Evolutionary conservation across 495 filamentous ascomycete genomes (phyloP), one percentile per base, ranked within the genome.

Genomic region (Xylaria bambusicola): DNA sequence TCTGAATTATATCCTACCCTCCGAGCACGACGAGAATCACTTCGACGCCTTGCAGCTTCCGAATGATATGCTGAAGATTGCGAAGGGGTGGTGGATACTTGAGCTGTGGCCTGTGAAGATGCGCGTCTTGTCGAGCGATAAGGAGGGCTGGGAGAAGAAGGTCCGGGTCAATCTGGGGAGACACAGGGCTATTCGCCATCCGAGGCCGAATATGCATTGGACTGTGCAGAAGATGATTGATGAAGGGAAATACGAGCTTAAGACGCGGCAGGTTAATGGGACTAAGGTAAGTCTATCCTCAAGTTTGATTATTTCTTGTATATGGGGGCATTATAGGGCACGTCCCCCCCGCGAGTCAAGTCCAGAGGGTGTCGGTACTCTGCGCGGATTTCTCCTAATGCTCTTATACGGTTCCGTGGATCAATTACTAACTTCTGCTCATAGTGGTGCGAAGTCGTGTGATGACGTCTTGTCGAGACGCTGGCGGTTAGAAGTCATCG

Each of bases 81-180:
- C 68, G 0, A 69, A 66, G 49, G 56, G 49, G 1, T 77, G 74
- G 74, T 75, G 74, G 74, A 61, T 75, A 8, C 63, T 77, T 1
- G 74, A 77, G 53, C 58, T 75, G 20, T 74, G 68, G 73, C 74
- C 73, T 15, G 62, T 77, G 18, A 72, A 74, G 52, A 59, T 73
- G 17, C 57, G 55, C 2, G 45, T 75, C 7, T 38, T 63, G 21
- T 57, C 56, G 26, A 53, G 61, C 7, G 49, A 64, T 38, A 35
- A 51, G 17, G 62, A 62, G 13, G 52, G 57, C 10, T 74, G 67
- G 71, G 63, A 70, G 55, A 73, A 72, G 64, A 62, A 40, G 26
- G 48, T 73, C 1, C 20, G 66, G 8, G 52, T 67, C 40, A 75
- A 76, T 60, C 26, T 71, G 54, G 72, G 72, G 0, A 33, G 66